Evolutionary conservation across 2,329 filamentous ascomycete species (phyloP), one percentile per base, ranked within the genome.

Genomic region (Graphilbum fragrans): DNA sequence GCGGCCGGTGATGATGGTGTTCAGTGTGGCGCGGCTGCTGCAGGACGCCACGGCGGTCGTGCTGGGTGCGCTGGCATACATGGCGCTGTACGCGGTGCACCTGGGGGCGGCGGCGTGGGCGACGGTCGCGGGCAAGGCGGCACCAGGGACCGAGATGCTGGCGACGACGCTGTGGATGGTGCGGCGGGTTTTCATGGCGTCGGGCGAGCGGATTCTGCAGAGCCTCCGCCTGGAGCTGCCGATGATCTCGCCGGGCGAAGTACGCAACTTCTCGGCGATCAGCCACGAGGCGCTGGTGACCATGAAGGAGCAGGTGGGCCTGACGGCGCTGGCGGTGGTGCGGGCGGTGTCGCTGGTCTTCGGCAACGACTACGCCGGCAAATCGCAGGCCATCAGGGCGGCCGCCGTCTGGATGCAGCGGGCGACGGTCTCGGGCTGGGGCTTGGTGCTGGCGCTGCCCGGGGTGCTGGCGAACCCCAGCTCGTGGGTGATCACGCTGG

Each of bases 181-280:
- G 1, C 69, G 64, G 62, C 50, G 52, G 8, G 51, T 71, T 29
- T 64, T 62, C 47, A 58, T 55, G 10, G 60, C 56, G 19, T 66
- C 69, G 2, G 61, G 60, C 1, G 59, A 62, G 29, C 64, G 75
- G 35, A 63, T 78, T 17, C 54, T 68, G 36, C 64, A 65, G 8
- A 70, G 66, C 41, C 60, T 75, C 19, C 60, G 67, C 37, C 63
- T 66, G 36, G 67, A 78, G 27, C 58, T 71, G 22, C 66, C 69
- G 1, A 58, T 70, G 40, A 63, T 72, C 19, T 66, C 70, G 1
- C 53, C 60, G 5, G 65, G 74, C 2, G 82, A 87, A 53, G 74
- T 87, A 42, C 81, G 81, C 39, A 77, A 80, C 52, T 88, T 88
- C 52, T 88, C 83, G 0, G 78, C 82, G 35, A 65, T 83, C 50